Percentiles rank a stretch among this genome's conserved stretches.
phyloP scores from a whole-genome alignment of 495 filamentous ascomycete genomes.

The Symbiotaphrina buchneri region DNA sequence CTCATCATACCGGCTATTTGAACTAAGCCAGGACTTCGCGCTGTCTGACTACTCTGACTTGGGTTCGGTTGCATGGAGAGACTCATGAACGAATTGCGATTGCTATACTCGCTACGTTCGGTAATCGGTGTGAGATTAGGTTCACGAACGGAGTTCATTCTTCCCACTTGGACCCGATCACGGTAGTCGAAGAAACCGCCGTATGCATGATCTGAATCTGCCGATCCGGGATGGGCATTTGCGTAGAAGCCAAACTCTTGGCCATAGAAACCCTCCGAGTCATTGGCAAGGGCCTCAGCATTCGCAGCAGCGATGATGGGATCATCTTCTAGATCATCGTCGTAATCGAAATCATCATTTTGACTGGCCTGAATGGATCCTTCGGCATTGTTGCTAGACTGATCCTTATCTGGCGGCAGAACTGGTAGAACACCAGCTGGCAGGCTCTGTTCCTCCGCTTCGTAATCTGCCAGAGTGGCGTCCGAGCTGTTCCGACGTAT shows the following conservation, averaged over 20 bases:
- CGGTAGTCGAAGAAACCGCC: constrained; percentile 97
- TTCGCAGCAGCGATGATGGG: constrained; percentile 88
- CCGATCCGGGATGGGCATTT: constrained; percentile 24
- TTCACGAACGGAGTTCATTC: constrained; percentile 51
- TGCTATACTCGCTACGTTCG: constrained; percentile 87
- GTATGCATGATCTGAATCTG: constrained; percentile 31
- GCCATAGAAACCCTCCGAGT: constrained; percentile 84
- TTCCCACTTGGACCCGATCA: constrained; percentile 45
- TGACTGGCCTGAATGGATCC: too few species aligned
- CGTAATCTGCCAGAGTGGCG: constrained; percentile 2
- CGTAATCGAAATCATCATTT: constrained; percentile 14
- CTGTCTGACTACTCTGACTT: constrained; percentile 15
- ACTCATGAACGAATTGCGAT: constrained; percentile 72
- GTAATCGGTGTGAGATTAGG: constrained; percentile 93
- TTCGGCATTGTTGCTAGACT: constrained; percentile 13
- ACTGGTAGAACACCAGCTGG: constrained; percentile 4
- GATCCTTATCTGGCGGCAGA: constrained; percentile 14
- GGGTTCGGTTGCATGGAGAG: constrained; percentile 37
- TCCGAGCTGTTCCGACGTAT: constrained; percentile 23
- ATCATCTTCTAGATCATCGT: constrained; percentile 29
- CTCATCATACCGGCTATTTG: constrained; percentile 47
- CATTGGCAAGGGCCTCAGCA: constrained; percentile 75
- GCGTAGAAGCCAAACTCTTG: constrained; percentile 98
- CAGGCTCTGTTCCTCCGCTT: neutral
- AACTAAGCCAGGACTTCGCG: constrained; percentile 37